A percentile compares a stretch with the other conserved stretches of the same genome.
phyloP scores from a whole-genome alignment of 768 basidiomycete genomes.

The Collybiopsis luxurians region DNA sequence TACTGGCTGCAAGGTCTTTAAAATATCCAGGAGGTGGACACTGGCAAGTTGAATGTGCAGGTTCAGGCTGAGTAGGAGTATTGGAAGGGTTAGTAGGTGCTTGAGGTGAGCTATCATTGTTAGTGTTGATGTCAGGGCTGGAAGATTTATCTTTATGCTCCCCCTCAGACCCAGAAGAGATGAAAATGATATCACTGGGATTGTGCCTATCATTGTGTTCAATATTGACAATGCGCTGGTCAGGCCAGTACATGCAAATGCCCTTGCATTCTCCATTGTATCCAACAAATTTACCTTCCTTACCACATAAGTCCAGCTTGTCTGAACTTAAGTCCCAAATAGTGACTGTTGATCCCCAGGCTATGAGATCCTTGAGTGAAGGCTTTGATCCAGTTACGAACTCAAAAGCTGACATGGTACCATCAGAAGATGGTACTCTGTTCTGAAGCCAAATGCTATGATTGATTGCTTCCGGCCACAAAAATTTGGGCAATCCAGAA shows the following conservation, averaged over 20 bases:
- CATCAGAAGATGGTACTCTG: neutral
- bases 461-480: conserved; percentile 19
- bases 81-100: neutral
- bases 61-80: no score
- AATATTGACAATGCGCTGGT: neutral
- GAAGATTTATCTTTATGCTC: no score
- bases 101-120: no score
- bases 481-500: conserved; percentile 9
- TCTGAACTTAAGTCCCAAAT: neutral
- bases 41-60: no score
- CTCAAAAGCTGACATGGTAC: neutral
- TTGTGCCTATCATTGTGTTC: no score
- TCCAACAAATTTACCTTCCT: no score
- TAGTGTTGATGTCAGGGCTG: no score
- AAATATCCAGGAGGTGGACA: neutral
- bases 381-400: neutral
- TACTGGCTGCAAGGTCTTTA: no score
- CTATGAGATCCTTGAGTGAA: neutral
- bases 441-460: conserved; percentile 12
- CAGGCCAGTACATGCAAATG: neutral
- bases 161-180: no score
- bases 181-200: no score
- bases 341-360: neutral
- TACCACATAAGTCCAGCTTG: neutral
- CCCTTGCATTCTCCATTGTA: neutral